Percentiles rank a stretch among this genome's conserved stretches.
Evolutionary conservation across 306 rosid species (phyloP).

Genomic region (Gastrolobium villosum): DNA sequence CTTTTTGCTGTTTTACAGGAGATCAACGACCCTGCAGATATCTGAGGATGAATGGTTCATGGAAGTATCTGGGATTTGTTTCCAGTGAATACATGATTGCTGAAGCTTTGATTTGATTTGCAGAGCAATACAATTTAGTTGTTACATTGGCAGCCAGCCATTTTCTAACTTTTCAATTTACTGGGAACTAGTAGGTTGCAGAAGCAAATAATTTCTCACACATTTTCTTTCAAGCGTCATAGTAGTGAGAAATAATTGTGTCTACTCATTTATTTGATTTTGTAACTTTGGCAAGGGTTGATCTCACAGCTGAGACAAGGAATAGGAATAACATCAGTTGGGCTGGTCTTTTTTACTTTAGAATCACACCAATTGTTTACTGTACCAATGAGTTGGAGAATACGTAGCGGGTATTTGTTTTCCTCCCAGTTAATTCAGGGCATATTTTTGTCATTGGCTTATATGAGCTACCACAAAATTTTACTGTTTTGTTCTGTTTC

Average conservation of each 20-base stretch:
- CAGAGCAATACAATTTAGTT: constrained; percentile 22
- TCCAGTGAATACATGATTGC: constrained; percentile 19
- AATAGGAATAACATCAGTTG: constrained; percentile 35
- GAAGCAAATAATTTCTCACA: constrained; percentile 40
- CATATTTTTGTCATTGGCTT: neutral
- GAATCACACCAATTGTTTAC: constrained; percentile 21
- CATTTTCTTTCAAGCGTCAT: constrained; percentile 22
- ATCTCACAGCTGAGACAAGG: constrained; percentile 37
- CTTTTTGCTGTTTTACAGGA: constrained; percentile 57
- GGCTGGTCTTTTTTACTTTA: neutral
- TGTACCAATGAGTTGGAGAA: constrained; percentile 33
- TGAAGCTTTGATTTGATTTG: constrained; percentile 28
- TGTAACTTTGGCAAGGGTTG: constrained; percentile 34
- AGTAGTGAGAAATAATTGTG: constrained; percentile 17
- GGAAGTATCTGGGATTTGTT: constrained; percentile 34
- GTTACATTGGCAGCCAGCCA: constrained; percentile 42
- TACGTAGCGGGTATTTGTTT: constrained; percentile 3
- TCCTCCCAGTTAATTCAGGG: neutral
- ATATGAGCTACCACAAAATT: neutral
- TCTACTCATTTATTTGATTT: neutral
- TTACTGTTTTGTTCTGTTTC: neutral
- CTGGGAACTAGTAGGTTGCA: constrained; percentile 37
- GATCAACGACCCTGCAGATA: constrained; percentile 58
- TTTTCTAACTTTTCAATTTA: constrained; percentile 37
- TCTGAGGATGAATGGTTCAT: constrained; percentile 42